Percentiles rank a stretch among this genome's conserved stretches.
Evolutionary conservation across 2,329 filamentous ascomycete species (phyloP).

Genomic region (Zasmidium citrigriseum): DNA sequence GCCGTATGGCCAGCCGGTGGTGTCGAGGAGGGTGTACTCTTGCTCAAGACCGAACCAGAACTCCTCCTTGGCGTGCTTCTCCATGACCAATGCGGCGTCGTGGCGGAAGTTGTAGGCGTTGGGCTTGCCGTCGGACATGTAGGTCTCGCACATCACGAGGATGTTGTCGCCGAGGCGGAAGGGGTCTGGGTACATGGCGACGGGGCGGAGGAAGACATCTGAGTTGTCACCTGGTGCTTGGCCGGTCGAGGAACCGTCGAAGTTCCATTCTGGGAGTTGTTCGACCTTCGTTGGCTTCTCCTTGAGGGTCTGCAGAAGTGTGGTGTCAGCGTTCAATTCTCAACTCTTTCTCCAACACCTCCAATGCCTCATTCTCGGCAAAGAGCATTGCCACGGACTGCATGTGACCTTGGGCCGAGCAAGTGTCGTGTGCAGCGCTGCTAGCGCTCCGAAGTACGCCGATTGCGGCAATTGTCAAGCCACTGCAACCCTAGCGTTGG

Average conservation of each 20-base stretch:
- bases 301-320: slow-evolving; percentile 59
- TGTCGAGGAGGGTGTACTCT: slow-evolving; percentile 92
- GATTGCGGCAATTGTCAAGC: slow-evolving; percentile 21
- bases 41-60: slow-evolving; percentile 99
- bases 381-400: neutral
- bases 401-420: slow-evolving; percentile 2
- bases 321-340: slow-evolving; percentile 14
- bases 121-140: slow-evolving; percentile 88
- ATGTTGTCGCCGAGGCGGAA: slow-evolving; percentile 90
- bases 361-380: neutral
- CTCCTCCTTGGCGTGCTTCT: slow-evolving; percentile 75
- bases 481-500: slow-evolving; percentile 13
- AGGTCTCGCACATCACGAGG: slow-evolving; percentile 91
- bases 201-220: slow-evolving; percentile 92
- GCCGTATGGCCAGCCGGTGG: slow-evolving; percentile 85
- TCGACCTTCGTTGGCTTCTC: slow-evolving; percentile 59
- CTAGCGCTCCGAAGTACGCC: slow-evolving; percentile 16
- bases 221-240: slow-evolving; percentile 95
- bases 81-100: slow-evolving; percentile 87
- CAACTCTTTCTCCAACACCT: neutral
- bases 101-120: slow-evolving; percentile 99
- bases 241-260: slow-evolving; percentile 85
- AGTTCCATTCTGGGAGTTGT: slow-evolving; percentile 78
- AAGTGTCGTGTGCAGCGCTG: slow-evolving; percentile 8
- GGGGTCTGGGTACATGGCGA: slow-evolving; percentile 86